Percentiles rank a stretch among this genome's conserved stretches.
phyloP scores from a whole-genome alignment of 2,329 filamentous ascomycete genomes.

The Penicillium sp. region DNA sequence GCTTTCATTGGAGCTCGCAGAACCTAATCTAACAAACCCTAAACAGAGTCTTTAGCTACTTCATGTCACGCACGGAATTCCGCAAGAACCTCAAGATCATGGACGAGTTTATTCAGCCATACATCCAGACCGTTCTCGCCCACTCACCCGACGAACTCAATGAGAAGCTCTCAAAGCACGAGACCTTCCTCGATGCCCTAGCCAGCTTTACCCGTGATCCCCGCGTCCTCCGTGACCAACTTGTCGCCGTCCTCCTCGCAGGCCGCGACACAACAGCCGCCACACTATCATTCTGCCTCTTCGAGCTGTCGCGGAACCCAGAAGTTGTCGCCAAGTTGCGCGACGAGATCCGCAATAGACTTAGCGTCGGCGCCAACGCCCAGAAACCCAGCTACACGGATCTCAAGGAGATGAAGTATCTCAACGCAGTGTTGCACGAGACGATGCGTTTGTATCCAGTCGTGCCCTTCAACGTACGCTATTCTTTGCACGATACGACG shows the following conservation, averaged over 20 bases:
- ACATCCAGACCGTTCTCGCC: conserved; percentile 64
- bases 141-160: conserved; percentile 64
- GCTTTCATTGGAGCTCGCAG: background rate
- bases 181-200: conserved; percentile 80
- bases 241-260: conserved; percentile 72
- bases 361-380: conserved; percentile 53
- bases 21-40: conserved; percentile 7
- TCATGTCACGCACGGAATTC: conserved; percentile 60
- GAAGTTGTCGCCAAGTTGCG: conserved; percentile 60
- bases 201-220: conserved; percentile 63
- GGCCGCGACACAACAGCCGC: conserved; percentile 75
- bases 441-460: conserved; percentile 67
- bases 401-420: conserved; percentile 79
- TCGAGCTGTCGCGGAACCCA: conserved; percentile 68
- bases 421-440: conserved; percentile 63
- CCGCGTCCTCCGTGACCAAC: conserved; percentile 67
- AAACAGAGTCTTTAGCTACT: conserved; percentile 48
- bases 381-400: conserved; percentile 58
- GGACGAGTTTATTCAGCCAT: conserved; percentile 66
- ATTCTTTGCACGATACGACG: conserved; percentile 63
- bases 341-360: conserved; percentile 57
- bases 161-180: conserved; percentile 58
- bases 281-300: conserved; percentile 71
- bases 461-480: conserved; percentile 70
- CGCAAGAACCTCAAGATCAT: conserved; percentile 57